Evolutionary conservation across 352 stramenopile species (phyloP).

Genomic region (Pythium scleroteichum): DNA sequence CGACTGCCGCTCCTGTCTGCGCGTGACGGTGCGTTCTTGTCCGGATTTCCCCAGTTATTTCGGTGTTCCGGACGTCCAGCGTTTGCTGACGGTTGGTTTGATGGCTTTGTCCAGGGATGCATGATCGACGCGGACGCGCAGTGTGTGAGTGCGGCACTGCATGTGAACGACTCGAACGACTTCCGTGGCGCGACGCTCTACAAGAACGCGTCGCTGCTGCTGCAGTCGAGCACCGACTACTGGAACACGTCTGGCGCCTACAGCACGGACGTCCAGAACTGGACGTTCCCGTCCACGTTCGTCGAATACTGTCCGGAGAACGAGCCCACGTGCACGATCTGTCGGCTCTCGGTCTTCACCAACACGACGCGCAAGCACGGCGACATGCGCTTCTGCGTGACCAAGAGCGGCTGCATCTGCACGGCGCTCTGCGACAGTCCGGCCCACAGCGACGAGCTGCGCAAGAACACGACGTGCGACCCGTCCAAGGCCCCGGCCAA

Average conservation of each 20-base stretch:
- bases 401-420: constrained; percentile 6
- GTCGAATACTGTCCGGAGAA: constrained; percentile 11
- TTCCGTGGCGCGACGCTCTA: constrained; percentile 15
- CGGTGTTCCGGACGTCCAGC: not conserved
- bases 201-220: not conserved
- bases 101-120: constrained; percentile 1
- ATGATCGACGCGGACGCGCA: constrained; percentile 11
- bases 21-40: constrained; percentile 6
- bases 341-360: constrained; percentile 3
- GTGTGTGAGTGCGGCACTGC: constrained; percentile 11
- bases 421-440: constrained; percentile 13
- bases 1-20: constrained; percentile 10
- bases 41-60: not conserved
- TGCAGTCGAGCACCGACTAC: constrained; percentile 11
- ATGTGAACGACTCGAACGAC: constrained; percentile 14
- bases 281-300: constrained; percentile 12
- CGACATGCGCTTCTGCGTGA: constrained; percentile 19
- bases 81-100: not conserved
- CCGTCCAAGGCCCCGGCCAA: constrained; percentile 10
- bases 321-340: constrained; percentile 5
- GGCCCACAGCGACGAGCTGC: not conserved
- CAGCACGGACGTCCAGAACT: constrained; percentile 11
- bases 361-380: not conserved
- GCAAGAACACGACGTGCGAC: not conserved
- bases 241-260: constrained; percentile 14